These are phyloP conservation scores for Ormosia semicastrata DNA, from an alignment of 306 rosid genomes.

Conservation along the genomic window DNA sequence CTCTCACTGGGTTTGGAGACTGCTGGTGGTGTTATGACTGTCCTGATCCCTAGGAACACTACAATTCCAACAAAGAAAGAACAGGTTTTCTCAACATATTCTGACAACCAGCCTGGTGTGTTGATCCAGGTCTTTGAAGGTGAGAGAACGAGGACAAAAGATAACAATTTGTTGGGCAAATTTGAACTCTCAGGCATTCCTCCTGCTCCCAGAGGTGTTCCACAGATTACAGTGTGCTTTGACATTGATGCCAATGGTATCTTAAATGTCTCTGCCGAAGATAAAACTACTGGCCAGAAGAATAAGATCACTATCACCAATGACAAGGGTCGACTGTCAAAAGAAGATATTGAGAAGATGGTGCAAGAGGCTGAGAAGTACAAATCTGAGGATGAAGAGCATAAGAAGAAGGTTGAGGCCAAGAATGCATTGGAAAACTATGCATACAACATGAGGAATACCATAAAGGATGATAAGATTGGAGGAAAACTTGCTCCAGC, in stretches of 20 bases:
- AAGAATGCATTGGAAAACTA: slow-evolving; percentile 53
- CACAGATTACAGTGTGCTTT: slow-evolving; percentile 40
- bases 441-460: slow-evolving; percentile 74
- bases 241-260: slow-evolving; percentile 67
- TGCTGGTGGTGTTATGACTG: slow-evolving; percentile 72
- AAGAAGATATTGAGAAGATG: slow-evolving; percentile 78
- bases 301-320: slow-evolving; percentile 73
- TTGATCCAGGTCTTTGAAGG: slow-evolving; percentile 76
- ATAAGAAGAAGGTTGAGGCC: slow-evolving; percentile 65
- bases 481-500: slow-evolving; percentile 52
- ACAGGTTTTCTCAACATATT: slow-evolving; percentile 59
- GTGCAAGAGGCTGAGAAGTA: slow-evolving; percentile 77
- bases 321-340: slow-evolving; percentile 69
- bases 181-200: slow-evolving; percentile 47
- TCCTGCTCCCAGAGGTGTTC: slow-evolving; percentile 46
- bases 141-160: slow-evolving; percentile 59
- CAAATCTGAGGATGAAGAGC: slow-evolving; percentile 73
- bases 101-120: slow-evolving; percentile 78
- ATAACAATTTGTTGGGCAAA: slow-evolving; percentile 42
- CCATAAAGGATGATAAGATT: slow-evolving; percentile 65
- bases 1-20: slow-evolving; percentile 71
- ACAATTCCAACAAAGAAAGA: slow-evolving; percentile 75
- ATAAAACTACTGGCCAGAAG: slow-evolving; percentile 69
- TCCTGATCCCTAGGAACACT: slow-evolving; percentile 65
- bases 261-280: slow-evolving; percentile 68